Evolutionary conservation across 2,329 filamentous ascomycete species (phyloP).

Genomic region (Neonectria sp.): DNA sequence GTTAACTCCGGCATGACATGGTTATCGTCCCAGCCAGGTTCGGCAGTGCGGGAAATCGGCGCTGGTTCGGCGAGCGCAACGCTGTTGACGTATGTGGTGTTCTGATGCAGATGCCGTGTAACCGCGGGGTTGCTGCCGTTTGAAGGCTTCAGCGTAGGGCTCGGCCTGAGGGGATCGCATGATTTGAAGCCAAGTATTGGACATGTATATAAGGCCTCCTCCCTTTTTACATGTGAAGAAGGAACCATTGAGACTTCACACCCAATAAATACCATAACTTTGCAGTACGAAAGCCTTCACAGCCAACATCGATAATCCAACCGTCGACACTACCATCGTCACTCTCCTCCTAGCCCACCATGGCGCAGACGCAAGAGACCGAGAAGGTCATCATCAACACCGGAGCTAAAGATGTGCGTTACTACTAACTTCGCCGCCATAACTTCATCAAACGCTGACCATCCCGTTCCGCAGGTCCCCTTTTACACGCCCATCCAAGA

Average conservation of each 20-base stretch:
- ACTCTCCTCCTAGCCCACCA: constrained; percentile 3
- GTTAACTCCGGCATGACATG: neutral
- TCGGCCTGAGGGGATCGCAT: constrained; percentile 6
- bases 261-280: neutral
- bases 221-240: neutral
- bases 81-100: constrained; percentile 15
- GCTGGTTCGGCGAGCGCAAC: constrained; percentile 21
- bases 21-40: neutral
- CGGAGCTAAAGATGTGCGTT: constrained; percentile 37
- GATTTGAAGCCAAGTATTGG: neutral
- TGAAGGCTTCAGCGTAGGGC: constrained; percentile 6
- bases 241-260: neutral
- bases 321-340: neutral
- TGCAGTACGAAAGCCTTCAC: neutral
- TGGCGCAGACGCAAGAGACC: constrained; percentile 22
- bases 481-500: constrained; percentile 46
- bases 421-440: neutral
- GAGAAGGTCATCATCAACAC: constrained; percentile 38
- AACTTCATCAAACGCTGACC: neutral
- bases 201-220: constrained; percentile 2
- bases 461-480: constrained; percentile 29
- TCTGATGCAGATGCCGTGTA: constrained; percentile 15
- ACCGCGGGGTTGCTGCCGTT: neutral
- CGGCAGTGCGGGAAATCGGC: constrained; percentile 12
- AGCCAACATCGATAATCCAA: neutral